Percentiles rank a stretch among this genome's conserved stretches.
phyloP scores from a whole-genome alignment of 2,329 filamentous ascomycete genomes.

The Trichoderma brevicompactum region DNA sequence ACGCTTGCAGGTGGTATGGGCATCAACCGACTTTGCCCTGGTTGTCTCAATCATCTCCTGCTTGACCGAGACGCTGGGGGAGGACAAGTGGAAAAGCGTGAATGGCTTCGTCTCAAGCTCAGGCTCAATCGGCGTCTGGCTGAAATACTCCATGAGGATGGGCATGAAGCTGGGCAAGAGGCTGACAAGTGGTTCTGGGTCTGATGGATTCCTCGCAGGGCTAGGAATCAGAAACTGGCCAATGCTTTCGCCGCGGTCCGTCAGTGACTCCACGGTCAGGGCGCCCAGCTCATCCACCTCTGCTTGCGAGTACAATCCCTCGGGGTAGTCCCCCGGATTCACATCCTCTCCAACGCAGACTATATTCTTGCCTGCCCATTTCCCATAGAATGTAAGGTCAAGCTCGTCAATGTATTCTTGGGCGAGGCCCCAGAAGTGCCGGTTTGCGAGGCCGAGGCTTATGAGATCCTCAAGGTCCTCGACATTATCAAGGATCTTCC shows the following conservation, averaged over 20 bases:
- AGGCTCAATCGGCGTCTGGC: no score
- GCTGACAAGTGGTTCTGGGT: no score
- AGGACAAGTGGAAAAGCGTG: neutral
- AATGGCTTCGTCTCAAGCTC: no score
- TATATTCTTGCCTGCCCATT: slow-evolving; percentile 25
- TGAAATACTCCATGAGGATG: no score
- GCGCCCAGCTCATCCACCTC: slow-evolving; percentile 12
- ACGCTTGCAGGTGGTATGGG: no score
- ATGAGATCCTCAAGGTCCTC: neutral
- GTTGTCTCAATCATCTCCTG: no score
- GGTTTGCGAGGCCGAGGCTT: neutral
- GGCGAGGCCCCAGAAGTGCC: neutral
- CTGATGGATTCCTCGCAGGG: no score
- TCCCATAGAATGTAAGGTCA: neutral
- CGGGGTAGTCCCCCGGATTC: slow-evolving; percentile 16
- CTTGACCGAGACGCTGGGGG: neutral
- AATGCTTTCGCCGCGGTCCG: no score
- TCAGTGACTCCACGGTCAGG: no score
- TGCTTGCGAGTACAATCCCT: slow-evolving; percentile 20
- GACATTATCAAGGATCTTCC: neutral
- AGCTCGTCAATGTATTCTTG: neutral
- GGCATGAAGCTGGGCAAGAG: no score
- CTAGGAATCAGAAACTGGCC: no score
- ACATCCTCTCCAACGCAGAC: slow-evolving; percentile 26
- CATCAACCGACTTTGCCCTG: no score